Base-by-base conservation (phyloP, 805 yeast species). In the Lachancea dasiensis region DNA sequence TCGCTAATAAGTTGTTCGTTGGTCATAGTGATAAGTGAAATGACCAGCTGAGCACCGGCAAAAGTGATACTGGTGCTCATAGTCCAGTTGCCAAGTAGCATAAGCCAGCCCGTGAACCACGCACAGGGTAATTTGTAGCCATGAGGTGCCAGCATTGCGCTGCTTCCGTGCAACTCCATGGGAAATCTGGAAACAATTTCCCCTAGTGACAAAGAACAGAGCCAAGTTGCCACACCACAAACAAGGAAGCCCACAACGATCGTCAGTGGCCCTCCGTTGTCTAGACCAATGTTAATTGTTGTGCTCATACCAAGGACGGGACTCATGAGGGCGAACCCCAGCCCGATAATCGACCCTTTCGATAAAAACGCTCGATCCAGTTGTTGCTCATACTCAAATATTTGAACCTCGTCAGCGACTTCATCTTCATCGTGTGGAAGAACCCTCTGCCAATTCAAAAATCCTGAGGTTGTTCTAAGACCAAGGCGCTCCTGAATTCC, bases 131-230 rank as follows among this genome's bases (percentile, higher is more conserved):
- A 58, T n/a, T 82, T 70, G 43, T 75, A 73, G 31, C 65, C 66
- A 10, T 73, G 74, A 38, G 72, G 72, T 13, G 86, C 78, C 28
- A 83, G 60, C 41, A 83, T 73, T 6, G 86, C 84, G 48, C 86
- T 78, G 59, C 81, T 81, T 38, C 83, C 89, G 52, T 83, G 85
- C 1, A 82, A 77, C 22, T 86, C 81, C 17, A 82, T 76, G 0
- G 92, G 92, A 47, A 77, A 83, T 48, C 81, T 83, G 6, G 86
- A 77, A 0, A 81, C 73, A 38, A 85, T 80, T 56, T 85, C 95
- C 42, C 89, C 81, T 16, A 85, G 63, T 11, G 90, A 80, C 17
- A 81, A 58, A 2, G 86, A 80, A 30, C 84, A 81, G 45, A 78
- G 65, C 26, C 81, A 46, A 2, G 84, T 73, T 48, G 79, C 77